Evolutionary conservation across 148 eudicot genomes (phyloP).

Genomic region (Spergularia marina): DNA sequence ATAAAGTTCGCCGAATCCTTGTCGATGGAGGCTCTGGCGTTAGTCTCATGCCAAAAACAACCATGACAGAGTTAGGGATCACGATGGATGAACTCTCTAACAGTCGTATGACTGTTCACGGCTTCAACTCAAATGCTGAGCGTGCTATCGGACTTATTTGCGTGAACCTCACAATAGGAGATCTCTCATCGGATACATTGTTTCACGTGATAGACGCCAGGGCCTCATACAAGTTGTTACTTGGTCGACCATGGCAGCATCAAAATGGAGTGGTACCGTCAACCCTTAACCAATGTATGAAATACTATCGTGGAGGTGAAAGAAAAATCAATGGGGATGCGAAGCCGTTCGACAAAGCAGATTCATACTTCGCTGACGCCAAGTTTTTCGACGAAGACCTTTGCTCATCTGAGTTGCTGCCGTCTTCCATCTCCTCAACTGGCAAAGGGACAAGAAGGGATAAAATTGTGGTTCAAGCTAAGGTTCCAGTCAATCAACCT

Average conservation of each 20-base stretch:
- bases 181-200: neutral
- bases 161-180: neutral
- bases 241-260: neutral
- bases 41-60: conserved; percentile 11
- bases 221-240: neutral
- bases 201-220: neutral
- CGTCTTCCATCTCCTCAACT: no score
- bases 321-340: neutral
- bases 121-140: neutral
- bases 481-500: no score
- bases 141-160: neutral
- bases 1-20: neutral
- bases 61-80: conserved; percentile 12
- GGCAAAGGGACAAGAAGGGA: neutral
- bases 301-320: neutral
- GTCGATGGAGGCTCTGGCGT: neutral
- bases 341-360: neutral
- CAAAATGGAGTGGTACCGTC: neutral
- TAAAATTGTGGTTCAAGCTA: no score
- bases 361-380: neutral
- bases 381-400: no score
- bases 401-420: no score
- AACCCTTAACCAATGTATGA: conserved; percentile 6
- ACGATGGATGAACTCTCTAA: neutral
- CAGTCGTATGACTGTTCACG: neutral